Evolutionary conservation across 768 basidiomycete genomes (phyloP).

Genomic region (Amanita exitialis): DNA sequence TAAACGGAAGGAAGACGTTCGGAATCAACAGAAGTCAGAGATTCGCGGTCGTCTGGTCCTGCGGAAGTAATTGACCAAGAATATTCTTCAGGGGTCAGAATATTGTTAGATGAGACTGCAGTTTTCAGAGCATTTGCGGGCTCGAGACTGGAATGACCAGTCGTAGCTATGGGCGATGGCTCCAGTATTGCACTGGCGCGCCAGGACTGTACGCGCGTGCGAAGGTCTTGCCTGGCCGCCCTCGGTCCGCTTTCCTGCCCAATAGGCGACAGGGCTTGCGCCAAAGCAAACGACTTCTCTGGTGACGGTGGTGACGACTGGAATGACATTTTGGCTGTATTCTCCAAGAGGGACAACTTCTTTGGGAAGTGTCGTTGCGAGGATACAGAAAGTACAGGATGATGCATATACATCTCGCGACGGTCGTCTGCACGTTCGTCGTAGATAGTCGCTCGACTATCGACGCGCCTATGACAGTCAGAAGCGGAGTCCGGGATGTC

Average conservation of each 20-base stretch:
- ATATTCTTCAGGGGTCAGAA: constrained; percentile 55
- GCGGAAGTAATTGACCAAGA: constrained; percentile 60
- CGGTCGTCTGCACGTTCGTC: constrained; percentile 31
- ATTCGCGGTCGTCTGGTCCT: constrained; percentile 36
- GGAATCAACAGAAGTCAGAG: constrained; percentile 19
- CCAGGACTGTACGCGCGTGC: constrained; percentile 57
- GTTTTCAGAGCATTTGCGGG: constrained; percentile 31
- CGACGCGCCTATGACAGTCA: constrained; percentile 40
- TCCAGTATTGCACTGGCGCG: constrained; percentile 42
- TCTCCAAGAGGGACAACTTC: constrained; percentile 62
- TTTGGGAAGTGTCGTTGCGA: constrained; percentile 43
- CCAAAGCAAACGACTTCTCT: constrained; percentile 14
- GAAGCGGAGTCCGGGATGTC: constrained; percentile 36
- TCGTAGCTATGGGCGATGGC: constrained; percentile 36
- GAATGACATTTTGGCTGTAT: constrained; percentile 15
- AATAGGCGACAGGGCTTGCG: constrained; percentile 45
- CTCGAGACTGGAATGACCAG: constrained; percentile 40
- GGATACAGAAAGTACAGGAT: constrained; percentile 19
- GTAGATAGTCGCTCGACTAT: constrained; percentile 36
- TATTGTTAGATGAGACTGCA: constrained; percentile 19
- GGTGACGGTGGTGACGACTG: constrained; percentile 14
- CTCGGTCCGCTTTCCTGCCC: constrained; percentile 51
- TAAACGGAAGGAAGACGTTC: constrained; percentile 42
- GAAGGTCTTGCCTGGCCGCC: constrained; percentile 40
- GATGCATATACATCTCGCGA: constrained; percentile 16